Evolutionary conservation across 495 filamentous ascomycete genomes (phyloP), one percentile per base, ranked within the genome.

Genomic region (Jackrogersella multiformis): DNA sequence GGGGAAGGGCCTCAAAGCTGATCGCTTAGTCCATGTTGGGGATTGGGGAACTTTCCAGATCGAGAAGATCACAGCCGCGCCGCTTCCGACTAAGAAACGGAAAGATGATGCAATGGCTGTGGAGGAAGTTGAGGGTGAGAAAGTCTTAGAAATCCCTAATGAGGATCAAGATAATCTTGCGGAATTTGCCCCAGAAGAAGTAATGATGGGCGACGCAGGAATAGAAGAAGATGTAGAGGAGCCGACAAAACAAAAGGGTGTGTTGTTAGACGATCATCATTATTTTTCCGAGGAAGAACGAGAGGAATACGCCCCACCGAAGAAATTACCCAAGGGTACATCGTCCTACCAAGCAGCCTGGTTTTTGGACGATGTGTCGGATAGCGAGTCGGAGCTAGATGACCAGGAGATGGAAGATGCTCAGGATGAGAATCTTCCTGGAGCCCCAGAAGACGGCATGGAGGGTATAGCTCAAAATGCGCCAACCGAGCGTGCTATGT

Each of bases 41-140:
- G 94, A 97, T 57, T 97, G 92, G 90, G 96, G 95, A 20, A 91
- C 94, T 66, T 98, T 94, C 74, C 94, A 97, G 80, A 89, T 99
- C 56, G 91, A 91, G 41, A 94, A 91, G 69, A 94, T 97, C 68
- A 88, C 85, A 32, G 87, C 88, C 13, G 90, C 91, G 18, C 86
- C 90, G 1, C 76, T 90, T 34, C 73, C 82, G 0, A 75, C 75
- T 26, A 76, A 78, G 21, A 87, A 80, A 64, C 84, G 79, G 71
- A 89, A 85, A 61, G 83, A 85, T 12, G 88, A 93, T 53, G 79
- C 80, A 1, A 96, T 97, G 90, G 78, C 75, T 15, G 77, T 93
- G 3, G 92, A 97, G 62, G 78, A 78, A 39, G 73, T 75, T 4
- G 78, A 76, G 30, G 77, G 77, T 6, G 80, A 84, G 15, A 76